Evolutionary conservation across 371 early-diverging fungal species (phyloP), one percentile per base, ranked within the genome.

Genomic region (Saksenaea oblongispora): DNA sequence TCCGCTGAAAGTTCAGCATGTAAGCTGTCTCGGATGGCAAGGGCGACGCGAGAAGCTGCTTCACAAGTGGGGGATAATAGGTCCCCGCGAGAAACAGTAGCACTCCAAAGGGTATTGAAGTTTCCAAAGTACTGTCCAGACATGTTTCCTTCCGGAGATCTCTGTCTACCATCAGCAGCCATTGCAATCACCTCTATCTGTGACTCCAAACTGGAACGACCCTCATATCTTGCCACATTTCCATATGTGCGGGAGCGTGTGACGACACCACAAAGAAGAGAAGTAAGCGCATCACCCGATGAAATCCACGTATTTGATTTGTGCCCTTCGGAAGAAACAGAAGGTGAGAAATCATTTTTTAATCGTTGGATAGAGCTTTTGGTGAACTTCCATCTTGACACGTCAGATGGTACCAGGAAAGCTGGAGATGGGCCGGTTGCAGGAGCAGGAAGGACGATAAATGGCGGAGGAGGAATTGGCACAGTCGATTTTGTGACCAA

Each of bases 121-220:
- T 76, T 79, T 28, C 80, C 80, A 65, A 75, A 69, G 58, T 79
- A 79, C 10, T 63, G 64, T 22, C 69, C 64, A 47, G 64, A 10
- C 80, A 79, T 79, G 27, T 63, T 56, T 3, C 65, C 63, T 27
- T 67, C n/a, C 18, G 75, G 70, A 17, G 75, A 41, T 54, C 79
- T 65, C 5, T 65, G 69, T 24, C 79, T 69, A 51, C 79, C 79
- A 47, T 79, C 75, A 10, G 75, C 79, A 5, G 79, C 76, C 76
- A 79, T 76, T 8, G 69, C 74, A 27, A 76, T 59, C 13, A 15
- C 53, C 58, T 79, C 79, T 1, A 36, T 57, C 18, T 56, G 34
- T 5, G 69, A 69, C 39, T 68, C 71, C 18, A 53, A 8, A 14
- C 44, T 59, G 0, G 76, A 73, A 65, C 79, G 55, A 56, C 77